Conservation (phyloP, 2,329 filamentous ascomycete species). For the Didymella lethalis region DNA sequence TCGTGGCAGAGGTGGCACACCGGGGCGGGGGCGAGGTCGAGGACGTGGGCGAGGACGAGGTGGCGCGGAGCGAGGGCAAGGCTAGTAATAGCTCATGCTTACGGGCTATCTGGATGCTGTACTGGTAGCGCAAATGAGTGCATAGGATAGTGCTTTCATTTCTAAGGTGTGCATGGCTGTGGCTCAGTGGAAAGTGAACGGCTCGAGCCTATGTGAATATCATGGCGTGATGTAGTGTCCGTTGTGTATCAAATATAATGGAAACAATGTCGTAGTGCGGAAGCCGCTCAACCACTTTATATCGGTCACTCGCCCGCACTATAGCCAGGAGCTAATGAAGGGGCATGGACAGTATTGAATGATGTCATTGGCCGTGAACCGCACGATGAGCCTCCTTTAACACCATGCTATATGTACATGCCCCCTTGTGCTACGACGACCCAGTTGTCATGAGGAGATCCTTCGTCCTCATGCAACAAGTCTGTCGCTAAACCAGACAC, state of each 20-base stretch:
- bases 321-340: neutral
- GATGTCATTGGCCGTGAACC: neutral
- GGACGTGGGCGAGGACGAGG: neutral
- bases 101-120: neutral
- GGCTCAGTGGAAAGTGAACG: no score
- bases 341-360: neutral
- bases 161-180: no score
- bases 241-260: no score
- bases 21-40: neutral
- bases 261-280: no score
- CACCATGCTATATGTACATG: neutral
- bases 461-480: neutral
- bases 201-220: no score
- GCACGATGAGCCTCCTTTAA: neutral
- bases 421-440: conserved; percentile 4
- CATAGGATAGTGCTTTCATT: neutral
- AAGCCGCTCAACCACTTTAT: no score
- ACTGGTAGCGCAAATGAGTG: neutral
- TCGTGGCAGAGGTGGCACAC: neutral
- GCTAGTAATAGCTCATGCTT: neutral
- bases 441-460: neutral
- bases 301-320: neutral
- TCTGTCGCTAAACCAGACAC: neutral
- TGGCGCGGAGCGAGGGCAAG: neutral
- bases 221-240: no score